Base-by-base conservation (phyloP, 495 filamentous ascomycete species). In the Penicillium fimorum region DNA sequence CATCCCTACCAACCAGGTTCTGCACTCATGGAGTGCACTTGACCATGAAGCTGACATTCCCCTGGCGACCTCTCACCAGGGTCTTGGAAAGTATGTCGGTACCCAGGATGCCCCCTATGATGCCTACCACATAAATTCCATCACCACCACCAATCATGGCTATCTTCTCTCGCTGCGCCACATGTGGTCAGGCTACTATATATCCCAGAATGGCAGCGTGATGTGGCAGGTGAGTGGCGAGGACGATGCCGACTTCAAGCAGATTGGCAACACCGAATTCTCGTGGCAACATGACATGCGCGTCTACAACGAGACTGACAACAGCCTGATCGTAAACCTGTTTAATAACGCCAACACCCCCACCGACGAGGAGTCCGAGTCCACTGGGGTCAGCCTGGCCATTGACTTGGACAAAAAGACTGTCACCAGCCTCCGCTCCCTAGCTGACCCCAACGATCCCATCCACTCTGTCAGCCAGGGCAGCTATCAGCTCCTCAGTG, bases 381-480 rank as follows among this genome's bases (percentile, higher is more conserved):
- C 65, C 32, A 75, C 66, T 1, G 72, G 70, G 5, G 60, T 77
- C 25, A 77, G 73, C 35, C 62, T 78, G 29, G 61, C 65, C 7
- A 66, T 82, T 24, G 65, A 75, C 33, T 56, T 78, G 20, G 61
- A 74, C 49, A 69, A 71, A 27, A 71, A 66, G 55, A 78, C 68
- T 6, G 78, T 75, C 8, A 63, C 50, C 8, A 63, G 73, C 17
- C 62, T 75, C 4, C 68, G 71, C 32, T 59, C 55, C 2, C 65
- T 78, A 38, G 61, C 46, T 27, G 67, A 76, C 48, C 57, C 62
- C 2, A 56, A 60, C 22, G 66, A 79, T 41, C 57, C 67, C 27
- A 69, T 81, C 24, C 71, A 69, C 54, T 67, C 69, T 15, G 69
- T 71, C 45, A 79, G 73, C 47, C 77, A 81, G 60, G 82, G 82